A percentile compares a stretch with the other conserved stretches of the same genome.
Evolutionary conservation across 1,139 yeast species (phyloP).

Genomic region (Yamadazyma diospyri): DNA sequence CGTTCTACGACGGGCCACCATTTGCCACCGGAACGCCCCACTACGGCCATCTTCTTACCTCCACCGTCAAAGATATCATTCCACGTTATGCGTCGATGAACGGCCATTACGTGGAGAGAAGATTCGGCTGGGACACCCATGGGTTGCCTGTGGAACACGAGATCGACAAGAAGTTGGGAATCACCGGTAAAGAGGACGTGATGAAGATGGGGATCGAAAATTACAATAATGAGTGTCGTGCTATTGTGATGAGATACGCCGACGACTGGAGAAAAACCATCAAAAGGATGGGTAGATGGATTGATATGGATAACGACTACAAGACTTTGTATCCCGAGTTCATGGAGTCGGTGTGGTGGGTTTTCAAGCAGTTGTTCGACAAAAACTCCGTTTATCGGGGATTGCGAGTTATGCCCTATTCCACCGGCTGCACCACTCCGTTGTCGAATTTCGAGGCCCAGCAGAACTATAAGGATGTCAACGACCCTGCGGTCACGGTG

Average conservation of each 20-base stretch:
- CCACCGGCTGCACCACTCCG: slow-evolving; percentile 96
- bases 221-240: slow-evolving; percentile 90
- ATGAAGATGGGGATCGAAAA: slow-evolving; percentile 90
- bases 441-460: slow-evolving; percentile 97
- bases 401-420: slow-evolving; percentile 96
- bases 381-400: slow-evolving; percentile 92
- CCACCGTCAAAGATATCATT: slow-evolving; percentile 94
- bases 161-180: slow-evolving; percentile 94
- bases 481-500: slow-evolving; percentile 93
- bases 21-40: slow-evolving; percentile 99
- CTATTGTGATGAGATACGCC: slow-evolving; percentile 96
- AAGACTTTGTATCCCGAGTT: slow-evolving; percentile 92
- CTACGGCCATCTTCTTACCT: slow-evolving; percentile 94
- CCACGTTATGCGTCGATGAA: slow-evolving; percentile 98
- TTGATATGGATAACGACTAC: slow-evolving; percentile 97
- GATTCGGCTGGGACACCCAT: slow-evolving; percentile 99
- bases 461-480: slow-evolving; percentile 94
- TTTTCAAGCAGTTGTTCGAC: slow-evolving; percentile 79
- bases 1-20: slow-evolving; percentile 98
- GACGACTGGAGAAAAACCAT: slow-evolving; percentile 91
- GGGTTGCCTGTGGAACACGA: slow-evolving; percentile 98
- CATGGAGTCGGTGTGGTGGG: slow-evolving; percentile 99
- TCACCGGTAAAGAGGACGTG: slow-evolving; percentile 91
- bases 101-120: slow-evolving; percentile 92
- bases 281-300: slow-evolving; percentile 97